Evolutionary conservation across 768 basidiomycete genomes (phyloP).

Genomic region (Gloeostereum incarnatum): DNA sequence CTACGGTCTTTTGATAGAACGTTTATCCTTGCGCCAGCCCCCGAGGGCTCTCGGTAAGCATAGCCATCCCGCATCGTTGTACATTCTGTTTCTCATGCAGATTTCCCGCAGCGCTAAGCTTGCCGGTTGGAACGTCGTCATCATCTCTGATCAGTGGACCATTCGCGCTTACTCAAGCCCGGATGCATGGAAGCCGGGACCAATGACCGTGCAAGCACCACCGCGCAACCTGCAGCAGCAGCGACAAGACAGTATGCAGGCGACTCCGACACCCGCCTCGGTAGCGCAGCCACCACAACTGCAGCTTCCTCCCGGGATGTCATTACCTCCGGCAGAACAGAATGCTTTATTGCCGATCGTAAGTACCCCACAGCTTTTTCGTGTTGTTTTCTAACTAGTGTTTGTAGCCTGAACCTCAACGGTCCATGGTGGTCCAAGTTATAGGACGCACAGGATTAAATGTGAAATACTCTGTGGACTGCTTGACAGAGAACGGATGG

Average conservation of each 20-base stretch:
- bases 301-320: constrained; percentile 10
- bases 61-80: constrained; percentile 5
- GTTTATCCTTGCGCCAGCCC: constrained; percentile 77
- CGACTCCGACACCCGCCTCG: constrained; percentile 17
- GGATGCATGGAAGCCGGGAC: constrained; percentile 71
- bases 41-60: constrained; percentile 76
- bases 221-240: constrained; percentile 15
- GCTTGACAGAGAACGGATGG: constrained; percentile 81
- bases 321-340: constrained; percentile 35
- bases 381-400: constrained; percentile 6
- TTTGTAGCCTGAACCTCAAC: constrained; percentile 59
- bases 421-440: constrained; percentile 60
- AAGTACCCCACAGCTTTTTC: constrained; percentile 18
- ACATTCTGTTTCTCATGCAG: constrained; percentile 1
- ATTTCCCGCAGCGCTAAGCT: constrained; percentile 56
- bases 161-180: constrained; percentile 79
- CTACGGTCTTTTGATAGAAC: constrained; percentile 90
- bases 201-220: constrained; percentile 59
- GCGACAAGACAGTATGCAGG: constrained; percentile 17
- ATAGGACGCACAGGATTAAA: constrained; percentile 73
- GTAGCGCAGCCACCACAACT: constrained; percentile 18
- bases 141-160: constrained; percentile 83
- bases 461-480: constrained; percentile 72
- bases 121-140: constrained; percentile 83
- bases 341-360: constrained; percentile 50